Evolutionary conservation across 108 stramenopile genomes (phyloP).

Genomic region (Schizochytrium sp.): DNA sequence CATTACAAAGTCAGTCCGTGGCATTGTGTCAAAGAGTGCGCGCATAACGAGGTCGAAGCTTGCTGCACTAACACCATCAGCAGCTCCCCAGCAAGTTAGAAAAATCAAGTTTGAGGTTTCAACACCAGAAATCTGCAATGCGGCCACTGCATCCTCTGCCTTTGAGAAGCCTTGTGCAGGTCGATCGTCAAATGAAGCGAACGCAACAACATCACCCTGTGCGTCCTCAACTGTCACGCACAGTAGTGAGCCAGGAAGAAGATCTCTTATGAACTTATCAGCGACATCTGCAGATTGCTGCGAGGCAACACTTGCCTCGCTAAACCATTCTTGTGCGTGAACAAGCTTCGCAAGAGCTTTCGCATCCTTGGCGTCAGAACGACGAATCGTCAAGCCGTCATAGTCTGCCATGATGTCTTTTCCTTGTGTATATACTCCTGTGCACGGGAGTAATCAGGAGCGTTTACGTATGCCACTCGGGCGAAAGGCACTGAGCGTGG

Average conservation of each 20-base stretch:
- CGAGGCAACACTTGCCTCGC: background rate
- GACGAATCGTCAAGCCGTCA: too few relatives aligned
- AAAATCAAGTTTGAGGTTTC: background rate
- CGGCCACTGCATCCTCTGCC: background rate
- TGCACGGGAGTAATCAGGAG: too few relatives aligned
- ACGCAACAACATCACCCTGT: background rate
- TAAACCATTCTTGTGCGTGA: background rate
- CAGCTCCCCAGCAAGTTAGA: slow-evolving; percentile 7
- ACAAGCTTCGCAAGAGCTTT: background rate
- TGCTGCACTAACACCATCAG: background rate
- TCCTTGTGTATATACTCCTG: too few relatives aligned
- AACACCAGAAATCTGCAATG: background rate
- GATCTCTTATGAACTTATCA: background rate
- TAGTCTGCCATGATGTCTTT: too few relatives aligned
- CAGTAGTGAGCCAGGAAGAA: slow-evolving; percentile 24
- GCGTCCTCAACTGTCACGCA: slow-evolving; percentile 33
- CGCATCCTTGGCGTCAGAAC: background rate
- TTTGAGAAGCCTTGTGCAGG: background rate
- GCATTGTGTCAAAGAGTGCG: slow-evolving; percentile 16
- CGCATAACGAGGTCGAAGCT: background rate
- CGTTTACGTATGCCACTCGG: too few relatives aligned
- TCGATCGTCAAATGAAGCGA: slow-evolving; percentile 44
- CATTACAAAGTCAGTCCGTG: slow-evolving; percentile 41
- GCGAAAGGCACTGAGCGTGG: too few relatives aligned
- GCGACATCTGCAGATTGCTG: background rate